Conservation (phyloP, 2,329 filamentous ascomycete genomes). For the Fusarium verrucosum region DNA sequence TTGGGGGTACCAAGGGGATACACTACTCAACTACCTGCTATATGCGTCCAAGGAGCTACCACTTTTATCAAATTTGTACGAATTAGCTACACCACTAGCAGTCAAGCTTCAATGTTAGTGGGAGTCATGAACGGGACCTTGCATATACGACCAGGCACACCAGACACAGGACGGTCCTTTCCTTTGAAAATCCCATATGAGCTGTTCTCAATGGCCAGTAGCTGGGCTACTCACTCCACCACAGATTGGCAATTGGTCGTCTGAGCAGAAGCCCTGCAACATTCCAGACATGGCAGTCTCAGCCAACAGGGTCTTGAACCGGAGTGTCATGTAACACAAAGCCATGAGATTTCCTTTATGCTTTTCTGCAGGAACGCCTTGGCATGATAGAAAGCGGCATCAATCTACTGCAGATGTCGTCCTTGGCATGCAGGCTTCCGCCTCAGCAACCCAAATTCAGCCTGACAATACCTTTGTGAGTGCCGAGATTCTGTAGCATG, state of each 20-base stretch:
- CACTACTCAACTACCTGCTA: neutral
- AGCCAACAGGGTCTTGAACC: neutral
- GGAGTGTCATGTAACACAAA: neutral
- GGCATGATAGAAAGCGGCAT: constrained; percentile 12
- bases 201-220: neutral
- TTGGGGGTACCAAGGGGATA: too few relatives aligned
- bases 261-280: neutral
- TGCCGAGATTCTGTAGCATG: neutral
- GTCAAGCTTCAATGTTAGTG: neutral
- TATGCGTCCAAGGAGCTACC: neutral
- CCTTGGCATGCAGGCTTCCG: constrained; percentile 31
- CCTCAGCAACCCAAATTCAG: constrained; percentile 34
- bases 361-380: constrained; percentile 21
- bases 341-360: constrained; percentile 4
- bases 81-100: neutral
- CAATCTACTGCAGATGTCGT: neutral
- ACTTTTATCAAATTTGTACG: neutral
- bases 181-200: neutral
- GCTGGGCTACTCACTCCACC: neutral
- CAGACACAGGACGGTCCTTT: neutral
- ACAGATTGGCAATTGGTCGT: neutral
- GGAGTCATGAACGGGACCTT: neutral
- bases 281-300: constrained; percentile 21
- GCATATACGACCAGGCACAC: neutral
- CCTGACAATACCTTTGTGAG: constrained; percentile 26